Percentiles rank a stretch among this genome's conserved stretches.
Conservation (phyloP, 805 yeast species). For the Martiniozyma abietophila region DNA sequence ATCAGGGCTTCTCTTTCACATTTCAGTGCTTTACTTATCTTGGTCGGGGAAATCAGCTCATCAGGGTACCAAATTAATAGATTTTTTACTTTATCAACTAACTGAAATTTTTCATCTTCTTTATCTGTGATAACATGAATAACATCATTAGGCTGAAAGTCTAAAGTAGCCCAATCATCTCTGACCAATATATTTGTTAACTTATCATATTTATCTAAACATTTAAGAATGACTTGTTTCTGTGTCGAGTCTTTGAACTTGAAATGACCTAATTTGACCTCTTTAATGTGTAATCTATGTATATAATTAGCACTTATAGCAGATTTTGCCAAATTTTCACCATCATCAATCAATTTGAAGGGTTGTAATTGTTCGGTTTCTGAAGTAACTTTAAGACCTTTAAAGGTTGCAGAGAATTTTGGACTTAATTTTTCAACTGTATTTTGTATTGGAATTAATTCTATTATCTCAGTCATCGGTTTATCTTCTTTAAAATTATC, state of each 20-base stretch:
- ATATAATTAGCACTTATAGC: conserved; percentile 40
- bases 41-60: conserved; percentile 67
- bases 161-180: conserved; percentile 50
- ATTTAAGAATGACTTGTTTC: conserved; percentile 47
- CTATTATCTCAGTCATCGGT: background rate
- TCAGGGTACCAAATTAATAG: conserved; percentile 83
- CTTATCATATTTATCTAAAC: conserved; percentile 29
- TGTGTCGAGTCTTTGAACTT: conserved; percentile 23
- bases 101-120: conserved; percentile 22
- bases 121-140: conserved; percentile 48
- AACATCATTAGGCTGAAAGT: conserved; percentile 42
- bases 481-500: conserved; percentile 24
- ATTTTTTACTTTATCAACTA: conserved; percentile 48
- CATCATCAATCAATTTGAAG: conserved; percentile 10
- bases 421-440: background rate
- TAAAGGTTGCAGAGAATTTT: conserved; percentile 18
- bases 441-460: background rate
- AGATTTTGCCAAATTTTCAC: conserved; percentile 27
- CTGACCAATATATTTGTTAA: conserved; percentile 41
- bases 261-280: conserved; percentile 26
- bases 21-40: conserved; percentile 62
- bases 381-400: conserved; percentile 23
- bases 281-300: conserved; percentile 37
- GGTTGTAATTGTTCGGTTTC: conserved; percentile 3
- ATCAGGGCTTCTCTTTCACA: conserved; percentile 70